Evolutionary conservation across 306 rosid genomes (phyloP).

Genomic region (Coriaria nepalensis): DNA sequence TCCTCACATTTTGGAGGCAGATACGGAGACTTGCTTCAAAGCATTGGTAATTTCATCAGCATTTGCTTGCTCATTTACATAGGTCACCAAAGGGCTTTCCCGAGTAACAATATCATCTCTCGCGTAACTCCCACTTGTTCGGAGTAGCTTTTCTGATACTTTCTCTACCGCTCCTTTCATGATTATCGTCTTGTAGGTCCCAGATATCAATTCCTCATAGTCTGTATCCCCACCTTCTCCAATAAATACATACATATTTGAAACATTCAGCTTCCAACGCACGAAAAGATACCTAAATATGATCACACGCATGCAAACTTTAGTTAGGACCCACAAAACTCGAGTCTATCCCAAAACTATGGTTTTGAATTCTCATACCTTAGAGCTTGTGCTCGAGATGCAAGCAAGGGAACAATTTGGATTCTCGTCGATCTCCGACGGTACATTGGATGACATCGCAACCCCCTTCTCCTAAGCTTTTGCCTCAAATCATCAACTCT

Average conservation of each 20-base stretch:
- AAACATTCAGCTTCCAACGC: constrained; percentile 72
- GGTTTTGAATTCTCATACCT: constrained; percentile 25
- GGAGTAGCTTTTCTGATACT: constrained; percentile 47
- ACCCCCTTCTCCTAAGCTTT: constrained; percentile 63
- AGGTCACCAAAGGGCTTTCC: constrained; percentile 40
- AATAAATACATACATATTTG: constrained; percentile 68
- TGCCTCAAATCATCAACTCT: constrained; percentile 58
- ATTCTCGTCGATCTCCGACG: constrained; percentile 43
- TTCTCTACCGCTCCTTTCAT: constrained; percentile 49
- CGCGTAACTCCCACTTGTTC: constrained; percentile 64
- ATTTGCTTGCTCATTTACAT: constrained; percentile 16
- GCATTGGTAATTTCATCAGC: constrained; percentile 29
- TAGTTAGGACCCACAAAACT: not conserved
- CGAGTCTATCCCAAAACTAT: too few species aligned
- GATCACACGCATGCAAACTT: too few species aligned
- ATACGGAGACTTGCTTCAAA: constrained; percentile 25
- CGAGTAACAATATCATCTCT: constrained; percentile 58
- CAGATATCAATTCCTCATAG: constrained; percentile 75
- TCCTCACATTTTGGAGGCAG: constrained; percentile 25
- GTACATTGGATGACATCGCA: constrained; percentile 67
- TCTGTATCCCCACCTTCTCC: constrained; percentile 86
- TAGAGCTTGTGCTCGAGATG: constrained; percentile 66
- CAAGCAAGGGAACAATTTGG: constrained; percentile 53
- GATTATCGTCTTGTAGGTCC: constrained; percentile 68
- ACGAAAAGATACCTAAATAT: constrained; percentile 65